Evolutionary conservation across 2,329 filamentous ascomycete species (phyloP).

Genomic region (Venturia effusa): DNA sequence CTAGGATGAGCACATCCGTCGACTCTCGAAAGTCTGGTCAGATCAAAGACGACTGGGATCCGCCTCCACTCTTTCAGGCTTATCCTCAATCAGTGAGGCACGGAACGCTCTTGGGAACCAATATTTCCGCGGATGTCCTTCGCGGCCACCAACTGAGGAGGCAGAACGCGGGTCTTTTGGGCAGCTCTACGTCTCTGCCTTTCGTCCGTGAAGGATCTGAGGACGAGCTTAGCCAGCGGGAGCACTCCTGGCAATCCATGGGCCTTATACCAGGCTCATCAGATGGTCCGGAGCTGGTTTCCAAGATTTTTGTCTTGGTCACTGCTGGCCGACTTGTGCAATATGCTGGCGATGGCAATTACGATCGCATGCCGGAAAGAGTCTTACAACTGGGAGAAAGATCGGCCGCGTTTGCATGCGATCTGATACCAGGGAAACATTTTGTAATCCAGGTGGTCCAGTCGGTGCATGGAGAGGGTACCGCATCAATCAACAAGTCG

Average conservation of each 20-base stretch:
- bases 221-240: not conserved
- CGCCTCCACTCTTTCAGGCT: conserved; percentile 72
- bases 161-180: conserved; percentile 7
- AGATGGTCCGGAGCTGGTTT: conserved; percentile 51
- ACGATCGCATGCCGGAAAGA: conserved; percentile 64
- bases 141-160: conserved; percentile 2
- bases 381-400: conserved; percentile 60
- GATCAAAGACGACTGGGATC: conserved; percentile 24
- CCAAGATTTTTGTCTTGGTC: conserved; percentile 62
- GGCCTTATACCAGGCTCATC: not conserved
- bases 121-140: conserved; percentile 49
- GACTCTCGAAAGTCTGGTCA: not conserved
- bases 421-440: conserved; percentile 67
- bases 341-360: conserved; percentile 59
- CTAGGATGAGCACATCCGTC: not conserved
- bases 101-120: conserved; percentile 56
- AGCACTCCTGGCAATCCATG: not conserved
- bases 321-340: conserved; percentile 64
- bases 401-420: conserved; percentile 70
- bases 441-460: conserved; percentile 72
- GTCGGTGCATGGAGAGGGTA: conserved; percentile 48
- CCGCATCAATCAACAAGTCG: conserved; percentile 34
- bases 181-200: conserved; percentile 9
- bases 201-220: conserved; percentile 1
- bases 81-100: conserved; percentile 77